Conservation (phyloP, 441 rosid species). For the Erysimum pusillum region DNA sequence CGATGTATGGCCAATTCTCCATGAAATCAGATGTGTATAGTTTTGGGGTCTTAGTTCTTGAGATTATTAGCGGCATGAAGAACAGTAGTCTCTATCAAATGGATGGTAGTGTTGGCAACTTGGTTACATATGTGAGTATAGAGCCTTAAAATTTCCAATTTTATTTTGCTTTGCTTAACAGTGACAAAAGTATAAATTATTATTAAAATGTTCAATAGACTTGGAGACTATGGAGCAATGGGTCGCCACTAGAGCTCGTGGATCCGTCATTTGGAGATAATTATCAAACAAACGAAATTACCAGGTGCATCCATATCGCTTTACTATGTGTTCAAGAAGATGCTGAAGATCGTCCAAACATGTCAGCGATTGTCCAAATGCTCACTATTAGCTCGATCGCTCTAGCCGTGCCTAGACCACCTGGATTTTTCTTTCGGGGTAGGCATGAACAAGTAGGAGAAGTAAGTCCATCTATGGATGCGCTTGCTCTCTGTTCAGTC, state of each 20-base stretch:
- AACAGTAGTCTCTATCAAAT: conserved; percentile 45
- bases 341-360: not conserved
- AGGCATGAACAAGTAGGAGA: not conserved
- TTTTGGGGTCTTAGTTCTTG: conserved; percentile 56
- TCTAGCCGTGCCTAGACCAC: not conserved
- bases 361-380: conserved; percentile 2
- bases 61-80: conserved; percentile 53
- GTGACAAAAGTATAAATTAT: not conserved
- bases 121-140: conserved; percentile 4
- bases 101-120: too few relatives aligned
- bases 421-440: not conserved
- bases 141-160: not conserved
- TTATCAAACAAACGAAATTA: not conserved
- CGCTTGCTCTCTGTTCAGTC: not conserved
- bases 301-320: not conserved
- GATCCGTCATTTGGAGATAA: not conserved
- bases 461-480: not conserved
- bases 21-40: conserved; percentile 57
- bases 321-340: conserved; percentile 14
- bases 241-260: not conserved
- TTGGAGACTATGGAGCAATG: not conserved
- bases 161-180: not conserved
- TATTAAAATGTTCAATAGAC: not conserved
- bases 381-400: not conserved
- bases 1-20: conserved; percentile 53